Evolutionary conservation across 2,329 filamentous ascomycete genomes (phyloP).

Genomic region (Ascochyta viciae-villosae): DNA sequence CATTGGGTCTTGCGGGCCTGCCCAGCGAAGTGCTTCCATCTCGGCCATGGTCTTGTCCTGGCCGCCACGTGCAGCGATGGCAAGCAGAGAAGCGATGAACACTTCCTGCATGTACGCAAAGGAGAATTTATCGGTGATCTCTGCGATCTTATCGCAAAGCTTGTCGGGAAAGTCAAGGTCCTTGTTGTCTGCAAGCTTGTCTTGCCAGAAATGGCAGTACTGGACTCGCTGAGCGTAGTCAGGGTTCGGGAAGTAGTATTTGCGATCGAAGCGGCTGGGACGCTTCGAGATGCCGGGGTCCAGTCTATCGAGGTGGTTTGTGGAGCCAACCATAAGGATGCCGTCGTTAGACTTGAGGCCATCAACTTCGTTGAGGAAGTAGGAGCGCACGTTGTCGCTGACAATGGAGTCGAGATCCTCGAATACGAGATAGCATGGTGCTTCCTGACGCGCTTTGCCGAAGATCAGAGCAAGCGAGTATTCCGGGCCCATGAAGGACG

Average conservation of each 20-base stretch:
- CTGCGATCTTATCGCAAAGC: conserved; percentile 49
- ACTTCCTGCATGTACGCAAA: conserved; percentile 57
- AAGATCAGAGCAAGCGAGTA: conserved; percentile 50
- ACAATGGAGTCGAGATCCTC: conserved; percentile 76
- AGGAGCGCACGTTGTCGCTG: conserved; percentile 65
- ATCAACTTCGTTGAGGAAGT: conserved; percentile 77
- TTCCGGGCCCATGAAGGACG: conserved; percentile 60
- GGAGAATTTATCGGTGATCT: conserved; percentile 54
- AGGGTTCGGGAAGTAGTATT: conserved; percentile 56
- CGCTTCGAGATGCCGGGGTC: conserved; percentile 67
- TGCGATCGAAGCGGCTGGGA: conserved; percentile 56
- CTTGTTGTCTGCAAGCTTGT: conserved; percentile 48
- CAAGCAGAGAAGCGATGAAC: conserved; percentile 51
- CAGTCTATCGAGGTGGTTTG: conserved; percentile 69
- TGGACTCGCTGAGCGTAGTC: conserved; percentile 47
- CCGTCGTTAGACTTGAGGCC: conserved; percentile 74
- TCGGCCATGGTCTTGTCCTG: conserved; percentile 18
- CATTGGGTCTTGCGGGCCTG: conserved; percentile 39
- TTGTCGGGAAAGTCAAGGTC: conserved; percentile 52
- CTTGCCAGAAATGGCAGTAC: conserved; percentile 56
- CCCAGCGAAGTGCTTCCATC: conserved; percentile 26
- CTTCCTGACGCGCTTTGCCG: conserved; percentile 64
- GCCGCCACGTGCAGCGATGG: conserved; percentile 39
- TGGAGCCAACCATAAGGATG: conserved; percentile 72
- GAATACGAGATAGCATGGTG: conserved; percentile 74